Percentiles rank a stretch among this genome's conserved stretches.
These are phyloP conservation scores for Pichia nanzhaoensis DNA, from an alignment of 805 yeast species.

Conservation along the genomic window DNA sequence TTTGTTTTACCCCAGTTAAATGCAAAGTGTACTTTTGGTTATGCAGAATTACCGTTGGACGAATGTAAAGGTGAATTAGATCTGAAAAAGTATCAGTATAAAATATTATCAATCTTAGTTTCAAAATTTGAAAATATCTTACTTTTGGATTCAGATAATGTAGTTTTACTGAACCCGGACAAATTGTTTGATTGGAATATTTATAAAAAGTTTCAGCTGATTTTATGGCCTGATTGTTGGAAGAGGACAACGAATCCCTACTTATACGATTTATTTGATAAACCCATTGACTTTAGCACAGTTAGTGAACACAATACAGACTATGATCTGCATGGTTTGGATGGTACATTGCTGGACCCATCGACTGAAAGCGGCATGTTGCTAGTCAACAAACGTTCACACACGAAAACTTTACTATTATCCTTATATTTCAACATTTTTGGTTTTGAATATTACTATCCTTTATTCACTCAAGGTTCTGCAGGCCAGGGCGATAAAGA, in stretches of 20 bases:
- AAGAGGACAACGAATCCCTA: conserved; percentile 59
- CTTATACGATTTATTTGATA: conserved; percentile 34
- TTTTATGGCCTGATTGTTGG: conserved; percentile 71
- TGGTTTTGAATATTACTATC: conserved; percentile 62
- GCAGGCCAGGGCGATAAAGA: conserved; percentile 81
- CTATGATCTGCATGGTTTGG: conserved; percentile 51
- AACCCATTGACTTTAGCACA: conserved; percentile 10
- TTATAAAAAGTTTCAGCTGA: conserved; percentile 37
- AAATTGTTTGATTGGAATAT: conserved; percentile 39
- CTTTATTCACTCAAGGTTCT: conserved; percentile 60
- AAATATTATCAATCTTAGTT: conserved; percentile 41
- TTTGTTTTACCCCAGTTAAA: conserved; percentile 33
- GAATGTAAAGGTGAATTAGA: conserved; percentile 21
- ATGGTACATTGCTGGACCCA: conserved; percentile 60
- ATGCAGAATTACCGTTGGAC: conserved; percentile 25
- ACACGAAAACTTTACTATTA: conserved; percentile 47
- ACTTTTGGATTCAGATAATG: conserved; percentile 46
- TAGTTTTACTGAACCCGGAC: conserved; percentile 38
- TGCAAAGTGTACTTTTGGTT: conserved; percentile 41
- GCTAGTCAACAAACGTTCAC: conserved; percentile 50
- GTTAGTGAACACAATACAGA: conserved; percentile 15
- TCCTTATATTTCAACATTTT: conserved; percentile 56
- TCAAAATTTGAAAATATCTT: conserved; percentile 41
- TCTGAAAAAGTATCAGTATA: conserved; percentile 44
- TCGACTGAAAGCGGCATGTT: conserved; percentile 67